Evolutionary conservation across 129 eudicot genomes (phyloP).

Genomic region (Flaveria trinervia): DNA sequence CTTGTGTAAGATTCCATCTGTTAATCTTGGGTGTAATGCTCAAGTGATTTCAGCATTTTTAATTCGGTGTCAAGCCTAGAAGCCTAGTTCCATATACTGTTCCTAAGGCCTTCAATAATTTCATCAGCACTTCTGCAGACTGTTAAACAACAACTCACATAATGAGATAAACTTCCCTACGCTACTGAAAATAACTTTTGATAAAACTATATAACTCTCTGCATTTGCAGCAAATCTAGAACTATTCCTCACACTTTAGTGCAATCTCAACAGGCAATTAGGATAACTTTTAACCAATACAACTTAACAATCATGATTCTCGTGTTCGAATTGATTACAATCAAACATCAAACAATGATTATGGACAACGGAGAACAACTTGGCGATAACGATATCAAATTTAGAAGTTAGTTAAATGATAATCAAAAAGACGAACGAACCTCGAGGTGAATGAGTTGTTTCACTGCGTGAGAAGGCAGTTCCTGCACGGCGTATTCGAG

Average conservation of each 20-base stretch:
- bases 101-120: neutral
- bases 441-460: slow-evolving; percentile 53
- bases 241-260: neutral
- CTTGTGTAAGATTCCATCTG: neutral
- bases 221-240: slow-evolving; percentile 4
- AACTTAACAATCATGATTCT: neutral
- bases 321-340: neutral
- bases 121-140: neutral
- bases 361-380: no score
- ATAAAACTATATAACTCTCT: neutral
- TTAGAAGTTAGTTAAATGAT: neutral
- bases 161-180: neutral
- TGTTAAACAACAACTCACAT: neutral
- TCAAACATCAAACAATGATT: neutral
- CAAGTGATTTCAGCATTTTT: neutral
- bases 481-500: slow-evolving; percentile 50
- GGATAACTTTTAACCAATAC: neutral
- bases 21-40: neutral
- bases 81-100: neutral
- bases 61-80: neutral
- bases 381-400: no score
- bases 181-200: neutral
- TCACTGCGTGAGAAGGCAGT: slow-evolving; percentile 51
- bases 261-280: neutral
- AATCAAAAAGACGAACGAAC: slow-evolving; percentile 31